A percentile compares a stretch with the other conserved stretches of the same genome.
Conservation (phyloP, 73 alveolate species). For the Durusdinium trenchii region DNA sequence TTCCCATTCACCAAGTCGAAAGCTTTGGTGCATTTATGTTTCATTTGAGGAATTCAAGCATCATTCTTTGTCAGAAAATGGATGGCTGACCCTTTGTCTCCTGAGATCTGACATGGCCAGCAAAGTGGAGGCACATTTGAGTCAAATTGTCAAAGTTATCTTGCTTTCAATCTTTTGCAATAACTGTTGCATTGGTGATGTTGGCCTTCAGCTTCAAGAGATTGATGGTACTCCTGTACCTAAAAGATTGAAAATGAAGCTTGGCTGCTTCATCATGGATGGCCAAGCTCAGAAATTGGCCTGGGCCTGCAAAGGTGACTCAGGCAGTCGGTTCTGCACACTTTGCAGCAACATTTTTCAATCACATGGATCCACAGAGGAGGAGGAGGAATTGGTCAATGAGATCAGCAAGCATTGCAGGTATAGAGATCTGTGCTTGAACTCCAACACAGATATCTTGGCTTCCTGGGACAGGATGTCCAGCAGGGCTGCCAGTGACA, state of each 20-base stretch:
- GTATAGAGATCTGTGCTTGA: not conserved
- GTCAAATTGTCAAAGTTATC: not conserved
- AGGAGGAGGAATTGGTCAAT: not conserved
- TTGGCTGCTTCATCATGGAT: not conserved
- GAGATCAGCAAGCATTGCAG: not conserved
- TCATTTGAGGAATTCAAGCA: not conserved
- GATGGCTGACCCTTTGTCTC: not conserved
- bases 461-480: not conserved
- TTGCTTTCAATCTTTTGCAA: not conserved
- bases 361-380: not conserved
- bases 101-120: not conserved
- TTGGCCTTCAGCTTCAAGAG: not conserved
- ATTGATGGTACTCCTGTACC: not conserved
- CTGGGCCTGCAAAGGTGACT: not conserved
- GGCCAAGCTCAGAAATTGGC: not conserved
- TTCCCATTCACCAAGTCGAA: not conserved
- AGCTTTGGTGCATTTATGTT: not conserved
- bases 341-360: not conserved
- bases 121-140: not conserved
- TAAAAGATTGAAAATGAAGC: not conserved
- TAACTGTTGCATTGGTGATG: not conserved
- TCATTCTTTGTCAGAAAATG: not conserved
- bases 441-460: not conserved
- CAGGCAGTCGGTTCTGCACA: not conserved
- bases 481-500: not conserved